phyloP scores from a whole-genome alignment of 305 asterid genomes.

The Fraxinus sp. region DNA sequence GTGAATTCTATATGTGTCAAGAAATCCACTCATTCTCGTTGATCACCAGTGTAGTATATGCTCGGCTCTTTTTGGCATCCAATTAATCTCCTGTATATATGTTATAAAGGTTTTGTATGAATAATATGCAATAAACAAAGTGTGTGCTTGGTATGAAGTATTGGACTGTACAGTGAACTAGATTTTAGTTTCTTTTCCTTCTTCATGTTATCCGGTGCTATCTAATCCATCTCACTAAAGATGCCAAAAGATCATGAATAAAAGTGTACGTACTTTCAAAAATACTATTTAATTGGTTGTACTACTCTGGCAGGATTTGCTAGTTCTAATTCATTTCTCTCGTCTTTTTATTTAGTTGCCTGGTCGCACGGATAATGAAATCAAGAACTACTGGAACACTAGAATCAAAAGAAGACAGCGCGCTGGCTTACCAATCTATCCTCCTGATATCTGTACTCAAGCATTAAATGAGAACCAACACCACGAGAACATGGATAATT shows the following conservation, averaged over 20 bases:
- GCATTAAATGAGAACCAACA: constrained; percentile 42
- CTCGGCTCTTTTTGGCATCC: background rate
- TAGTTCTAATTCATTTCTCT: constrained; percentile 15
- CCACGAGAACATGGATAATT: constrained; percentile 25
- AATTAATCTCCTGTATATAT: background rate
- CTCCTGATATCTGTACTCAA: constrained; percentile 41
- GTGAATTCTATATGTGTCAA: background rate
- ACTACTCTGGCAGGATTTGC: background rate
- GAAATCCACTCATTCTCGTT: background rate
- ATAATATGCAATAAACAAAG: background rate
- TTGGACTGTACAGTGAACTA: background rate
- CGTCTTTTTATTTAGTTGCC: constrained; percentile 49
- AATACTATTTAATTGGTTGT: background rate
- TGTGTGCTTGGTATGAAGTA: background rate
- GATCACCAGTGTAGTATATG: background rate
- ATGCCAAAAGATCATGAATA: background rate
- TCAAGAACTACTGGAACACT: constrained; percentile 72
- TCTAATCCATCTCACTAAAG: background rate
- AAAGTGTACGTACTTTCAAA: background rate
- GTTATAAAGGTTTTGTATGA: background rate
- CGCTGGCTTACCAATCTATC: constrained; percentile 57
- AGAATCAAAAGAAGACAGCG: constrained; percentile 61
- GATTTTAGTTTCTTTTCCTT: background rate
- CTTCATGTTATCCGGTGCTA: background rate
- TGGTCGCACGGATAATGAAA: constrained; percentile 79